Conservation (phyloP, 2,329 filamentous ascomycete species). For the Claviceps capensis region DNA sequence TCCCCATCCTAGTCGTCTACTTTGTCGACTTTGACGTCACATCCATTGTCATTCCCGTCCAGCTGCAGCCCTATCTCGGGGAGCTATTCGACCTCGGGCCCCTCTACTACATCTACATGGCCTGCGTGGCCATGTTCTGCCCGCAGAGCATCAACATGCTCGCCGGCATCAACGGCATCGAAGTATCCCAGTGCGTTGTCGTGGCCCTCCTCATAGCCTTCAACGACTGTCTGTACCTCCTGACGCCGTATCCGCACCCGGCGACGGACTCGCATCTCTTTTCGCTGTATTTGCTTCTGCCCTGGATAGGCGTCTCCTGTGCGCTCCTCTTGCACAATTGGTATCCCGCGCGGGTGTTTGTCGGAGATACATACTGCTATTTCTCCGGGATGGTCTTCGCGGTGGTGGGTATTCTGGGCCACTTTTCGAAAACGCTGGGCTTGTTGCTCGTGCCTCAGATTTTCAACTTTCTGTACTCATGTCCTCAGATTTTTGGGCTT, state of each 20-base stretch:
- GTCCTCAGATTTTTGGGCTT: conserved; percentile 78
- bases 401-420: conserved; percentile 88
- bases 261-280: conserved; percentile 93
- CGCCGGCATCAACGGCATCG: conserved; percentile 98
- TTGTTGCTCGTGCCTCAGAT: conserved; percentile 86
- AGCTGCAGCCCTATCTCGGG: conserved; percentile 72
- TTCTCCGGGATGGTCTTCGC: conserved; percentile 99
- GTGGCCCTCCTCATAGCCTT: conserved; percentile 71
- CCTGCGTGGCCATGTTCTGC: conserved; percentile 88
- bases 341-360: conserved; percentile 90
- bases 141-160: conserved; percentile 99
- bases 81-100: conserved; percentile 69
- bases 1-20: conserved; percentile 91
- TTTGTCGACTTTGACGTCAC: conserved; percentile 98
- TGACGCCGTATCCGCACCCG: conserved; percentile 74
- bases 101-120: conserved; percentile 95
- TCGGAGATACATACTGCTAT: conserved; percentile 98
- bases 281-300: conserved; percentile 85
- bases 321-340: conserved; percentile 86
- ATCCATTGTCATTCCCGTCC: conserved; percentile 79
- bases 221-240: conserved; percentile 82
- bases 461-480: conserved; percentile 92
- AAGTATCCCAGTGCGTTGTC: conserved; percentile 86
- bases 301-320: conserved; percentile 83
- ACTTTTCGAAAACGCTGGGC: conserved; percentile 94